These are phyloP conservation scores for Leucogyrophana mollusca DNA, from an alignment of 768 basidiomycete species.

Conservation along the genomic window DNA sequence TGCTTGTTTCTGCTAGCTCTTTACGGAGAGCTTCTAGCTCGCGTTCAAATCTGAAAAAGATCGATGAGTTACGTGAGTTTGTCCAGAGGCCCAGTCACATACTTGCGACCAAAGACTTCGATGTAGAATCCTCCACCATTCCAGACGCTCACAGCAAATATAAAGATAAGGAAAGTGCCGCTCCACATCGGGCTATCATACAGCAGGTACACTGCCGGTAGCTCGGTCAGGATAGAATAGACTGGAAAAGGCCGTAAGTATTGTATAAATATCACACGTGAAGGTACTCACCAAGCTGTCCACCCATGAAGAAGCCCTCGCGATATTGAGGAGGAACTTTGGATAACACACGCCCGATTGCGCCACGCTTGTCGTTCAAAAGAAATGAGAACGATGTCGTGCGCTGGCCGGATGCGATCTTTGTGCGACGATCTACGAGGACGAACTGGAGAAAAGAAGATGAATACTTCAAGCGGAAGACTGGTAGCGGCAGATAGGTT, in stretches of 20 bases:
- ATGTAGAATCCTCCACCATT: conserved; percentile 97
- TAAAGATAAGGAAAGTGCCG: conserved; percentile 69
- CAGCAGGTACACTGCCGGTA: conserved; percentile 80
- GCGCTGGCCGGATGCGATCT: conserved; percentile 89
- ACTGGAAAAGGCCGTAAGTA: conserved; percentile 39
- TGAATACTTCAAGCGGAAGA: conserved; percentile 2
- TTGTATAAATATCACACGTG: conserved; percentile 5
- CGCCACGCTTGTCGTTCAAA: conserved; percentile 82
- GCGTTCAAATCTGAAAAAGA: conserved; percentile 72
- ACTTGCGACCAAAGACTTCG: conserved; percentile 97
- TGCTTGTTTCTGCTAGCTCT: conserved; percentile 74
- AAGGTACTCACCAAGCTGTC: conserved; percentile 66
- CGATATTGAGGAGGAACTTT: conserved; percentile 60
- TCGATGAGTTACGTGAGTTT: conserved; percentile 2
- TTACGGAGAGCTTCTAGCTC: conserved; percentile 89
- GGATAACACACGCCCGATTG: conserved; percentile 72
- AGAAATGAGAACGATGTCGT: conserved; percentile 89
- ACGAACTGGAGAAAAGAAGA: conserved; percentile 58
- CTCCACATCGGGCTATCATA: conserved; percentile 83
- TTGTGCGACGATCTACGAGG: conserved; percentile 80
- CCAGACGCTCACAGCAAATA: conserved; percentile 90
- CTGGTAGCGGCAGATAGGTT: too few relatives aligned
- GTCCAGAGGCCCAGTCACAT: conserved; percentile 29
- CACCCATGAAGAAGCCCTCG: conserved; percentile 74
- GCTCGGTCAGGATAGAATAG: conserved; percentile 82